phyloP scores from a whole-genome alignment of 495 filamentous ascomycete genomes.

The Jackrogersella minutella region DNA sequence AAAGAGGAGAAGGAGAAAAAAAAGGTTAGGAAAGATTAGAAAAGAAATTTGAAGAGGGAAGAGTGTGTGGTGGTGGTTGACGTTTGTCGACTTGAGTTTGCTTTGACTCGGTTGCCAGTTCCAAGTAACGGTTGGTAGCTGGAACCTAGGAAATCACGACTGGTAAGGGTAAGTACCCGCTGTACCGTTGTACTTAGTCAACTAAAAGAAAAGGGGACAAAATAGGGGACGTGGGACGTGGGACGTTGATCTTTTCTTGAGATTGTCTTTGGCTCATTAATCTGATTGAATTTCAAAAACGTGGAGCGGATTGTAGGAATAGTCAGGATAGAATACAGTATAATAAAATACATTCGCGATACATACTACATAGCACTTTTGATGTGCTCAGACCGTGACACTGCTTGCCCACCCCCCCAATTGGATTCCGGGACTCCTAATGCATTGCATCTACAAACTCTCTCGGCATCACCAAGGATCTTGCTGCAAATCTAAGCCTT shows the following conservation, averaged over 20 bases:
- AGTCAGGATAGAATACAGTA: constrained; percentile 27
- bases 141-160: constrained; percentile 24
- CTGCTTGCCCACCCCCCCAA: neutral
- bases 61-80: constrained; percentile 4
- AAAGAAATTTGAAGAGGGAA: constrained; percentile 9
- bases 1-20: no score
- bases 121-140: constrained; percentile 9
- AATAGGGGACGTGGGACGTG: constrained; percentile 17
- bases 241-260: constrained; percentile 33
- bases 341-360: constrained; percentile 24
- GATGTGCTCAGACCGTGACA: constrained; percentile 25
- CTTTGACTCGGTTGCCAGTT: constrained; percentile 37
- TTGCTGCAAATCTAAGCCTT: constrained; percentile 35
- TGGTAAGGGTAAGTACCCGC: constrained; percentile 14
- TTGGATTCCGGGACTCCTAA: constrained; percentile 30
- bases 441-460: constrained; percentile 37
- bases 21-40: constrained; percentile 4
- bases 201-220: constrained; percentile 16
- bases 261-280: constrained; percentile 19
- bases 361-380: constrained; percentile 13
- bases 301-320: constrained; percentile 36
- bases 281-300: constrained; percentile 38
- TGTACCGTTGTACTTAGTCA: constrained; percentile 10
- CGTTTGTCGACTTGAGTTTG: constrained; percentile 27
- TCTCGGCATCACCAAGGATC: constrained; percentile 33